A percentile compares a stretch with the other conserved stretches of the same genome.
These are phyloP conservation scores for Vigna mungo DNA, from an alignment of 306 rosid species.

Conservation along the genomic window DNA sequence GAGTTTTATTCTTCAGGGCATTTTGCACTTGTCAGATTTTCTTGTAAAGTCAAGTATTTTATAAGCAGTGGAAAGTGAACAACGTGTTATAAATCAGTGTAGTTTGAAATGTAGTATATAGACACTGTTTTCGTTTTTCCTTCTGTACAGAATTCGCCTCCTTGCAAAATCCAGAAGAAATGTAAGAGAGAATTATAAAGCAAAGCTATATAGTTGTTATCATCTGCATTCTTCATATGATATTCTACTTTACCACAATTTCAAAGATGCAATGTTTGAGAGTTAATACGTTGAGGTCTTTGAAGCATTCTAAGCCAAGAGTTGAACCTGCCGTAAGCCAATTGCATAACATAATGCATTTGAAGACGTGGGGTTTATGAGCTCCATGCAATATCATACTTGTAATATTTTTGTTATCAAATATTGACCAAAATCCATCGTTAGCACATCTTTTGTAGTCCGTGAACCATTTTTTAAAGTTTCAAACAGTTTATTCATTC, in stretches of 20 bases:
- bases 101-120: slow-evolving; percentile 48
- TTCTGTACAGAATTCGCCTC: slow-evolving; percentile 49
- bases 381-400: slow-evolving; percentile 40
- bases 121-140: slow-evolving; percentile 35
- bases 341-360: slow-evolving; percentile 9
- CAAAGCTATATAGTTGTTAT: background rate
- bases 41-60: slow-evolving; percentile 68
- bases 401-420: slow-evolving; percentile 37
- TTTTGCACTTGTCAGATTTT: slow-evolving; percentile 49
- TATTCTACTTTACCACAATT: background rate
- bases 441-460: slow-evolving; percentile 33
- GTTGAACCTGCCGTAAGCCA: slow-evolving; percentile 1
- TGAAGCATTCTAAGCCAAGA: slow-evolving; percentile 1
- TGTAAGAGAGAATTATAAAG: slow-evolving; percentile 37
- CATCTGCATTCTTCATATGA: slow-evolving; percentile 19
- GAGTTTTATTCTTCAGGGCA: slow-evolving; percentile 33
- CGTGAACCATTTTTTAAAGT: background rate
- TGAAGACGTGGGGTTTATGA: slow-evolving; percentile 34
- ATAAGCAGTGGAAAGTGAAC: slow-evolving; percentile 44
- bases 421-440: slow-evolving; percentile 6
- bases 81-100: slow-evolving; percentile 48
- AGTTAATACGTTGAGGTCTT: background rate
- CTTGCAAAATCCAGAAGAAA: slow-evolving; percentile 40
- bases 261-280: background rate
- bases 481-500: slow-evolving; percentile 1